Percentiles rank a stretch among this genome's conserved stretches.
Evolutionary conservation across 108 stramenopile species (phyloP).

Genomic region (Ochromonas danica): DNA sequence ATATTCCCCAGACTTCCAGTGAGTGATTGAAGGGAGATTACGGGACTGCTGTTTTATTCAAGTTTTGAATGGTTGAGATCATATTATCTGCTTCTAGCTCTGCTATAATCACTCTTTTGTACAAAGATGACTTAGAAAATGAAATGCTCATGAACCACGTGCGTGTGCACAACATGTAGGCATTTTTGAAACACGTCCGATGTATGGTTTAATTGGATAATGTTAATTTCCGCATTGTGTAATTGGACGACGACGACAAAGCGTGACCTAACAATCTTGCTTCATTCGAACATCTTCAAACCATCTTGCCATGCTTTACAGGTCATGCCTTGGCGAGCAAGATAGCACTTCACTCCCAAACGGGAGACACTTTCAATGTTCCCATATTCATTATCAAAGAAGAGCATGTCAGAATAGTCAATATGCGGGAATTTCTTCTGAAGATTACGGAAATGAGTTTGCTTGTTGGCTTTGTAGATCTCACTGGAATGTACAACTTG

Average conservation of each 20-base stretch:
- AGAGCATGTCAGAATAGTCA: constrained; percentile 24
- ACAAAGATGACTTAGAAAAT: too few relatives aligned
- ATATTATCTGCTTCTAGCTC: too few relatives aligned
- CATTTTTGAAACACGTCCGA: too few relatives aligned
- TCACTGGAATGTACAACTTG: constrained; percentile 2
- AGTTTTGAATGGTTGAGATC: too few relatives aligned
- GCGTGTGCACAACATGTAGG: too few relatives aligned
- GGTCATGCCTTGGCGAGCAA: constrained; percentile 34
- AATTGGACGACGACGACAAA: background rate
- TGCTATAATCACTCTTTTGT: too few relatives aligned
- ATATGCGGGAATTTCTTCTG: constrained; percentile 10
- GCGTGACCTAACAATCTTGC: background rate
- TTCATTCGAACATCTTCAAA: background rate
- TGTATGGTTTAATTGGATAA: background rate
- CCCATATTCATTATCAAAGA: constrained; percentile 25
- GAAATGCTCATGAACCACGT: too few relatives aligned
- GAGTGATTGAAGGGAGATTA: too few relatives aligned
- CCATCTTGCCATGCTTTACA: background rate
- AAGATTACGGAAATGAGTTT: background rate
- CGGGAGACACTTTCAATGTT: constrained; percentile 7
- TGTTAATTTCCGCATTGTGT: background rate
- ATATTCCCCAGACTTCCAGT: too few relatives aligned
- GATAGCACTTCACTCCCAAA: constrained; percentile 22
- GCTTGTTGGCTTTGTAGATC: constrained; percentile 30
- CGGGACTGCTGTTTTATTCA: too few relatives aligned